These are phyloP conservation scores for Ophiocordyceps camponoti-leonardi DNA, from an alignment of 2,329 filamentous ascomycete species.

Conservation along the genomic window DNA sequence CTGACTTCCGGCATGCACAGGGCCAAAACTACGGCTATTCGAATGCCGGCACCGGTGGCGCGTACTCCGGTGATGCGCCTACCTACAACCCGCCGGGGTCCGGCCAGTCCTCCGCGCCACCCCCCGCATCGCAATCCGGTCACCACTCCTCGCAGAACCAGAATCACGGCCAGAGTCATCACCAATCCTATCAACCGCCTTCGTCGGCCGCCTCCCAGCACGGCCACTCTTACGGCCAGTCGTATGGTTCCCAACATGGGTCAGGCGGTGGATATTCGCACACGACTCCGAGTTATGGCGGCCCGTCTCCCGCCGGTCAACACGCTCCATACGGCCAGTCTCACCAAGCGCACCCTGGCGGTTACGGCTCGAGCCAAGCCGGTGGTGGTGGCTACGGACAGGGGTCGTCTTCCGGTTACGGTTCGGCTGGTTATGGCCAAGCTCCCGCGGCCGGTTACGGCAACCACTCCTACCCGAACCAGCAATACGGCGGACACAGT, in stretches of 20 bases:
- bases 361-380: constrained; percentile 1
- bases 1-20: constrained; percentile 11
- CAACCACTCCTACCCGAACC: constrained; percentile 10
- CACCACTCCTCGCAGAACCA: constrained; percentile 8
- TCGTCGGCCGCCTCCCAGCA: constrained; percentile 3
- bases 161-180: constrained; percentile 5
- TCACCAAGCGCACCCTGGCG: constrained; percentile 2
- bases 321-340: constrained; percentile 4
- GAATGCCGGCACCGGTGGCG: constrained; percentile 31
- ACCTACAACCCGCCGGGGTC: constrained; percentile 19
- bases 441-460: constrained; percentile 2
- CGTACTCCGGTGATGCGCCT: constrained; percentile 46
- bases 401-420: neutral
- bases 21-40: constrained; percentile 47
- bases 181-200: constrained; percentile 9
- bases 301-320: constrained; percentile 3
- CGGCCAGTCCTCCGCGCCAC: constrained; percentile 8
- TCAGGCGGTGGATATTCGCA: constrained; percentile 5
- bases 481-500: constrained; percentile 11
- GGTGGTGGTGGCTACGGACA: constrained; percentile 1
- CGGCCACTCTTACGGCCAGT: constrained; percentile 6
- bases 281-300: constrained; percentile 8
- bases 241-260: constrained; percentile 8
- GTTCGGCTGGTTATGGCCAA: constrained; percentile 3
- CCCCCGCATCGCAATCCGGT: constrained; percentile 11